Conservation (phyloP, 2,329 filamentous ascomycete species). For the Fusarium circinatum region DNA sequence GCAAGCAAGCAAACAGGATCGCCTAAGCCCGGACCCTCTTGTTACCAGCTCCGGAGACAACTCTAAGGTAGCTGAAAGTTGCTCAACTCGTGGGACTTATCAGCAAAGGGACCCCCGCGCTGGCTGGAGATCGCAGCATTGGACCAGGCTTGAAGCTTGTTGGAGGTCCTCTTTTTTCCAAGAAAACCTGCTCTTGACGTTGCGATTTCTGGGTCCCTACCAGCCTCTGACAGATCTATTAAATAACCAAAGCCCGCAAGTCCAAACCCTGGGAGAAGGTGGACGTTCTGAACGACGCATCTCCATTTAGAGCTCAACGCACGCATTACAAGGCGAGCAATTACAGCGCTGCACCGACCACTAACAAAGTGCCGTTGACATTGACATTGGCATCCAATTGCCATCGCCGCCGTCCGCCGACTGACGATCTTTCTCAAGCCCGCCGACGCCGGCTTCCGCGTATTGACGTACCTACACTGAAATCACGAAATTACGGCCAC, state of each 20-base stretch:
- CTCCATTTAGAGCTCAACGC: conserved; percentile 12
- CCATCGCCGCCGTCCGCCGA: conserved; percentile 23
- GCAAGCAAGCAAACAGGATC: conserved; percentile 9
- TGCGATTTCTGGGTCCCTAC: conserved; percentile 30
- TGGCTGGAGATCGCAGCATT: conserved; percentile 23
- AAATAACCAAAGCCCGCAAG: conserved; percentile 36
- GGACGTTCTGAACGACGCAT: conserved; percentile 15
- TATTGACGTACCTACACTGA: background rate
- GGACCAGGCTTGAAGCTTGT: conserved; percentile 36
- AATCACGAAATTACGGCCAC: conserved; percentile 13
- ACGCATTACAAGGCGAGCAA: conserved; percentile 7
- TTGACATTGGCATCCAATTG: background rate
- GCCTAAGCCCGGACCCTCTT: conserved; percentile 12
- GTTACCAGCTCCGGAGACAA: conserved; percentile 13
- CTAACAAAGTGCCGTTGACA: background rate
- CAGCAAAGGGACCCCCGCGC: conserved; percentile 32
- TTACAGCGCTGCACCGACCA: background rate
- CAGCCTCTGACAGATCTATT: conserved; percentile 38
- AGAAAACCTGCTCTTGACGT: conserved; percentile 41
- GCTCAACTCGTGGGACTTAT: conserved; percentile 18
- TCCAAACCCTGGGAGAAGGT: background rate
- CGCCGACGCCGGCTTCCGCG: conserved; percentile 30
- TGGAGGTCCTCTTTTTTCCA: conserved; percentile 38
- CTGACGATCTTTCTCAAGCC: conserved; percentile 24
- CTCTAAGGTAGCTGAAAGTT: conserved; percentile 1